Base-by-base conservation (phyloP, 768 basidiomycete genomes). In the Leucogyrophana mollusca region DNA sequence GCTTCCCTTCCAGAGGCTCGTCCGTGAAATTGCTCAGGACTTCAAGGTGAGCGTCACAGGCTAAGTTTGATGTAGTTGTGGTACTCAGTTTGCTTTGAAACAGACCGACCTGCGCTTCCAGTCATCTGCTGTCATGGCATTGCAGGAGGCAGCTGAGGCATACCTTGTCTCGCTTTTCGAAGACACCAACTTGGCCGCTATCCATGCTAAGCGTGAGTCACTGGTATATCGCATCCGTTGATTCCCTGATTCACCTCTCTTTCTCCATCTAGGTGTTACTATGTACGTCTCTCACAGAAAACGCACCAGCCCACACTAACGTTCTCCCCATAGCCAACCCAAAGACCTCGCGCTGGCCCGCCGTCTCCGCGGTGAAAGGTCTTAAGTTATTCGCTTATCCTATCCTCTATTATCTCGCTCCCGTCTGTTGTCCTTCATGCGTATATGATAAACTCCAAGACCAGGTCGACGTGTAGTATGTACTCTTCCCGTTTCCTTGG, bases 1-100 rank as follows among this genome's bases (percentile, higher is more conserved):
- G 85, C 90, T 98, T 53, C 95, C 95, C 57, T 97, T 97, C 93
- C 94, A 97, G 76, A 83, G 94, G 60, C 84, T 98, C 59, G 94
- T 97, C 54, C 91, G 91, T 78, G 87, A 94, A 73, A 93, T 94
- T 57, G 90, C 90, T n/a, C 90, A 93, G 71, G 91, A 91, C 70
- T 93, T 94, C 81, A 94, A 94, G 85, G 88, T 85, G 48, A 23
- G 73, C 57, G 44, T 23, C 18, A 21, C n/a, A 9, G 8, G 5
- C n/a, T 23, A 20, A 47, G 25, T 33, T 17, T 9, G 42, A 17
- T 11, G 10, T 9, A 7, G 4, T 0, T 7, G 6, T 48, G 30
- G 56, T 20, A 22, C 13, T 20, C 7, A 17, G 14, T 14, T 11
- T 33, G 48, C 46, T 53, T 35, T 34, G 24, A 7, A 52, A 37